Evolutionary conservation across 768 basidiomycete genomes (phyloP), one percentile per base, ranked within the genome.

Genomic region (Amanita rimosa): DNA sequence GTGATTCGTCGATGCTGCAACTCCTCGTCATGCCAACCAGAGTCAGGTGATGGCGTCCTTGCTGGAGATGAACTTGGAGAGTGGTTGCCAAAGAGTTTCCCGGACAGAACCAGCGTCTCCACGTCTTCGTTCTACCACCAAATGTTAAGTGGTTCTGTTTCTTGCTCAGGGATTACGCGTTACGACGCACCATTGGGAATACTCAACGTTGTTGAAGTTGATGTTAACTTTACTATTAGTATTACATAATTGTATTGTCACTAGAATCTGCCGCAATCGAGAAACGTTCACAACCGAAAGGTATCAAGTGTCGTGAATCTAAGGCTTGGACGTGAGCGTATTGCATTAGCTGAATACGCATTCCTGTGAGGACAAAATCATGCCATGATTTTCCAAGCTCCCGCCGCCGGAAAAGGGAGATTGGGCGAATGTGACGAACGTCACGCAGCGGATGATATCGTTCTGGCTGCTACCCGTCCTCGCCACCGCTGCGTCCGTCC

Each of bases 31-130:
- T 51, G 43, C 50, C 50, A 51, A 17, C 44, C 50, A 38, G 35
- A 26, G 16, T 51, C 50, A 3, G 50, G 50, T 31, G 50, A 44
- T 19, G 50, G 26, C 16, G 24, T 46, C 6, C 50, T 34, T 33
- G 29, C 26, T 38, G 42, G 42, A 6, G 41, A 37, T 6, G 50
- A 51, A 24, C n/a, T n/a, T n/a, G 42, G 27, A 2, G 24, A 24
- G 11, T 21, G 16, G 11, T 49, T 42, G 48, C 34, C 40, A 26
- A 51, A 51, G 17, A 51, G 35, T 29, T 45, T 46, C 11, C 50
- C 50, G 13, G 50, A 51, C 33, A 62, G 56, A 13, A 62, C 54
- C 1, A 62, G 53, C 2, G 60, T 58, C 53, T 62, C 61, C 16
- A 62, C 57, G 49, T 62, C 57, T 50, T 58, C 56, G 39, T 55